phyloP scores from a whole-genome alignment of 1,139 yeast genomes.

The Lizanozyma gosingica region DNA sequence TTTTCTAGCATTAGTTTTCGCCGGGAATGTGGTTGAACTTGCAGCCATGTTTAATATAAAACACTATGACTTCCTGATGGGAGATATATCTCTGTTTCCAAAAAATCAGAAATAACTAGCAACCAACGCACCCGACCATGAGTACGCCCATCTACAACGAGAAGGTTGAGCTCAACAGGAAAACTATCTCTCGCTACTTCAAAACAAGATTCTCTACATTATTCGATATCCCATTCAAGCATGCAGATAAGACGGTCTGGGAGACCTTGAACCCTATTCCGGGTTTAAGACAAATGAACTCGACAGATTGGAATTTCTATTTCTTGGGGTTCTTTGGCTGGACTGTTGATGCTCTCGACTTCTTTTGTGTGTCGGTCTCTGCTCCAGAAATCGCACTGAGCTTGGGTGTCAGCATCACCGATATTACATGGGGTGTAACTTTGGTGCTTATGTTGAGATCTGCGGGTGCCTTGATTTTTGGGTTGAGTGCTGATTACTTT shows the following conservation, averaged over 20 bases:
- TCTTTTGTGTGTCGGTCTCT: constrained; percentile 59
- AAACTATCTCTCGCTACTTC: constrained; percentile 4
- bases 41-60: too few species aligned
- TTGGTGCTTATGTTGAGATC: constrained; percentile 72
- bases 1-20: too few species aligned
- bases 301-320: constrained; percentile 55
- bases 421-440: constrained; percentile 74
- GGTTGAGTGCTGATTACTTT: constrained; percentile 55
- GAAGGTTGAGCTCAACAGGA: constrained; percentile 2
- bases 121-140: too few species aligned
- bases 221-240: constrained; percentile 9
- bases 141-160: constrained; percentile 3
- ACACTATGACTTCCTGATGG: too few species aligned
- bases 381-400: constrained; percentile 47
- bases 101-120: too few species aligned
- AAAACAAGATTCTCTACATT: constrained; percentile 8
- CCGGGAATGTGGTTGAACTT: too few species aligned
- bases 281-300: constrained; percentile 34
- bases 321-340: constrained; percentile 59
- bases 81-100: too few species aligned
- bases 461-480: constrained; percentile 69
- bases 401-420: constrained; percentile 40
- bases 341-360: constrained; percentile 78
- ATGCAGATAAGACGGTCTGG: constrained; percentile 7
- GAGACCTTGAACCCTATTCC: constrained; percentile 45